These are phyloP conservation scores for Serendipita vermifera DNA, from an alignment of 768 basidiomycete species.

Conservation along the genomic window DNA sequence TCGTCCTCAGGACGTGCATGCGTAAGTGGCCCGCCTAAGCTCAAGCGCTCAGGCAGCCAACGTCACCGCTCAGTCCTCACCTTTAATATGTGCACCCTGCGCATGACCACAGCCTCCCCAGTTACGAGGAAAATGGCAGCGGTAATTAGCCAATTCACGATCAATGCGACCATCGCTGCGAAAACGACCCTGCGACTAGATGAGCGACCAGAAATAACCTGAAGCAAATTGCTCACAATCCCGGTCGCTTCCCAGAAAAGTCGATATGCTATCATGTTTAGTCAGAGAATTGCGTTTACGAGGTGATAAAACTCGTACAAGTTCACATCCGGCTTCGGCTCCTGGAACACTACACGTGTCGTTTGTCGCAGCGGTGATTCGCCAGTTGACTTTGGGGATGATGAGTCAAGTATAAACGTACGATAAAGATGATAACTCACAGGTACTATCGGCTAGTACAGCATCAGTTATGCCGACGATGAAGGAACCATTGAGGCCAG, in stretches of 20 bases:
- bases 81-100: not conserved
- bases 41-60: too few species aligned
- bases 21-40: too few species aligned
- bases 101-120: slow-evolving; percentile 1
- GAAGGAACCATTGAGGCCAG: not conserved
- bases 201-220: too few species aligned
- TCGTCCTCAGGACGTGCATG: too few species aligned
- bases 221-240: too few species aligned
- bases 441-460: not conserved
- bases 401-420: not conserved
- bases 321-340: not conserved
- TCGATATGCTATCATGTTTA: too few species aligned
- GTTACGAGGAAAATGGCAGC: not conserved
- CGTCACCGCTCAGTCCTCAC: too few species aligned
- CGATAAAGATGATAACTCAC: not conserved
- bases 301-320: too few species aligned
- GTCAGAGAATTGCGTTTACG: too few species aligned
- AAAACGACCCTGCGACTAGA: not conserved
- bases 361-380: not conserved
- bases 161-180: not conserved
- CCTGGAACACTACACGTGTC: not conserved
- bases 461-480: not conserved
- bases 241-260: not conserved
- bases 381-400: not conserved
- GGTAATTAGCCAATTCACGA: slow-evolving; percentile 2